Conservation (phyloP, 768 basidiomycete species). For the Chalciporus sphaerocephalus region DNA sequence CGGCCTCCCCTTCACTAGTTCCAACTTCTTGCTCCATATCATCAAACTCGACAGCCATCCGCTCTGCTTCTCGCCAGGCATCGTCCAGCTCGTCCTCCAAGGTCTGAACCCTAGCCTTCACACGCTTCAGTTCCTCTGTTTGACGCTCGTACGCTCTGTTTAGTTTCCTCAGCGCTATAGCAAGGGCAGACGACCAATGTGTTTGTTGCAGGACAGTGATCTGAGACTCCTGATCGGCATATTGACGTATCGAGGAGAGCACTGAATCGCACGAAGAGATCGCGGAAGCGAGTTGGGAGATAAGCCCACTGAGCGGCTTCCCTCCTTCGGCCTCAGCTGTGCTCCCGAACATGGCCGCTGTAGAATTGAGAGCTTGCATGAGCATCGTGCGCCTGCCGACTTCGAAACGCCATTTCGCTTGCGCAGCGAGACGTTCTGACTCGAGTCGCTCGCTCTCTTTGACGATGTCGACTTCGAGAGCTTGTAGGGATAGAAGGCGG, state of each 20-base stretch:
- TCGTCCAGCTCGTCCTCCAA: constrained; percentile 72
- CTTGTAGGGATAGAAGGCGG: constrained; percentile 60
- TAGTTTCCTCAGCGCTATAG: constrained; percentile 73
- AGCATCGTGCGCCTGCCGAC: constrained; percentile 65
- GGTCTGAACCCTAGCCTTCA: constrained; percentile 45
- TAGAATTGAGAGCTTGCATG: constrained; percentile 63
- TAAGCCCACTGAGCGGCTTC: constrained; percentile 39
- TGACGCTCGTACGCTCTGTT: constrained; percentile 71
- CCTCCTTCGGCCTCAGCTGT: constrained; percentile 34
- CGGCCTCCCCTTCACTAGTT: constrained; percentile 18
- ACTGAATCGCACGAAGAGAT: constrained; percentile 55
- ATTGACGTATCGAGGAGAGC: constrained; percentile 51
- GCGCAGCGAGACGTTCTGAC: constrained; percentile 46
- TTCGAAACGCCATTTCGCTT: constrained; percentile 65
- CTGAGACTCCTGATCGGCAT: constrained; percentile 62
- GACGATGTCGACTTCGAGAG: constrained; percentile 55
- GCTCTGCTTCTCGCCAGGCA: constrained; percentile 76
- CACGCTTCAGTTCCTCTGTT: constrained; percentile 49
- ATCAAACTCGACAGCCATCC: constrained; percentile 68
- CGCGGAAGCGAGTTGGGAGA: constrained; percentile 57
- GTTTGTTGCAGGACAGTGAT: constrained; percentile 55
- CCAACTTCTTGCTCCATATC: constrained; percentile 41
- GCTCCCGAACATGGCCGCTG: constrained; percentile 31
- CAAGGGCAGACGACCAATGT: constrained; percentile 74
- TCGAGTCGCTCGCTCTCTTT: constrained; percentile 58